Evolutionary conservation across 352 stramenopile species (phyloP).

Genomic region (Thraustotheca clavata): DNA sequence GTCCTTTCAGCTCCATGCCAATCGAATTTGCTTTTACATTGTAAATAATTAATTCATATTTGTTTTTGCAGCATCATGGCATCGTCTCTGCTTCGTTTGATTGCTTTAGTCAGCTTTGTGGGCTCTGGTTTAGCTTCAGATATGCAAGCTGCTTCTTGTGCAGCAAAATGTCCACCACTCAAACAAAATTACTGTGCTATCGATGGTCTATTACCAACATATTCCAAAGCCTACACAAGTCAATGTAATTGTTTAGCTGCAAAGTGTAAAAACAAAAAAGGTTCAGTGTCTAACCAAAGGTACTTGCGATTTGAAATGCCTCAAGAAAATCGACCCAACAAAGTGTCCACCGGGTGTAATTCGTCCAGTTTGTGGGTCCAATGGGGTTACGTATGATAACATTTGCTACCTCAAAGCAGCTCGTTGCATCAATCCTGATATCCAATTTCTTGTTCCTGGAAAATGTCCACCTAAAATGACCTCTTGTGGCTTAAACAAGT

Average conservation of each 20-base stretch:
- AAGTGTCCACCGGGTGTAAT: neutral
- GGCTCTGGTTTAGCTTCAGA: no score
- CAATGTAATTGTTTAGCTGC: neutral
- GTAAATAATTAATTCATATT: no score
- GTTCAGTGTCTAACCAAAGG: neutral
- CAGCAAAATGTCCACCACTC: neutral
- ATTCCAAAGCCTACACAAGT: neutral
- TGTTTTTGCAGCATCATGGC: no score
- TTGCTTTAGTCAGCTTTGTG: no score
- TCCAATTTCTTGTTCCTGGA: neutral
- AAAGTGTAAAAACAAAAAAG: neutral
- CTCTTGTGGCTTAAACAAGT: neutral
- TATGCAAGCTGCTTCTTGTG: neutral
- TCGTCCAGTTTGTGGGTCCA: neutral
- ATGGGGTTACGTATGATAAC: neutral
- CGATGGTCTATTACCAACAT: neutral
- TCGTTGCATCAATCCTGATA: neutral
- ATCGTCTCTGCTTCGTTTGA: no score
- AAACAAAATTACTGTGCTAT: neutral
- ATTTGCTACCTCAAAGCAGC: neutral
- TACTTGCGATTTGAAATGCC: neutral
- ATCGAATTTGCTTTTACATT: no score
- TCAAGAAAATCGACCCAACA: neutral
- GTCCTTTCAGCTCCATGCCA: no score
- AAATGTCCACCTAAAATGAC: neutral